phyloP scores from a whole-genome alignment of 225 moss, liverwort and hornwort species.

The Bryum argenteum region DNA sequence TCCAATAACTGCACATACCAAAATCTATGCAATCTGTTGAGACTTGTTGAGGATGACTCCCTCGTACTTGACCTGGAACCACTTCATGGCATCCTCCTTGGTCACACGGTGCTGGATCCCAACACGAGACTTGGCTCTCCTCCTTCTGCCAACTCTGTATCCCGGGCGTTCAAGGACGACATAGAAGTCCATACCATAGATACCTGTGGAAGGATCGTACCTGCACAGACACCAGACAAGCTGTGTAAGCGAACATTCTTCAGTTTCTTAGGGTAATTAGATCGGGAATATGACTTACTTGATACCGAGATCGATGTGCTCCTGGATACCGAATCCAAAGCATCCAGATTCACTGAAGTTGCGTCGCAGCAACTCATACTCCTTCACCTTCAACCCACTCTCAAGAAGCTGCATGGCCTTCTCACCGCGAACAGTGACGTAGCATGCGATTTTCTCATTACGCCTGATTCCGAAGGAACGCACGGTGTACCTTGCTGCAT shows the following conservation, averaged over 20 bases:
- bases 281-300: conserved; percentile 33
- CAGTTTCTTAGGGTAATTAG: background rate
- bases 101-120: conserved; percentile 56
- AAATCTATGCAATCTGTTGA: conserved; percentile 24
- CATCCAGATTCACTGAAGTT: conserved; percentile 58
- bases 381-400: conserved; percentile 57
- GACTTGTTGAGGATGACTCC: conserved; percentile 59
- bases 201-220: conserved; percentile 56
- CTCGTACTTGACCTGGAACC: conserved; percentile 59
- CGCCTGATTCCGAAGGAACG: conserved; percentile 56
- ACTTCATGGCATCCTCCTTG: conserved; percentile 57
- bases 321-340: conserved; percentile 56
- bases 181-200: conserved; percentile 56
- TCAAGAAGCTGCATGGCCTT: conserved; percentile 57
- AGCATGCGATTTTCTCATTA: conserved; percentile 54
- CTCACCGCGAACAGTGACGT: conserved; percentile 52
- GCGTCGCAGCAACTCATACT: conserved; percentile 50
- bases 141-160: conserved; percentile 48
- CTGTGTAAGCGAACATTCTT: no score
- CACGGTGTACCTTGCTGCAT: conserved; percentile 52
- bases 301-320: conserved; percentile 57
- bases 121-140: conserved; percentile 51
- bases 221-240: conserved; percentile 6
- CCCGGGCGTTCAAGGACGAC: conserved; percentile 56
- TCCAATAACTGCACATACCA: conserved; percentile 15